Percentiles rank a stretch among this genome's conserved stretches.
These are phyloP conservation scores for Lactarius psammicola DNA, from an alignment of 768 basidiomycete species.

Conservation along the genomic window DNA sequence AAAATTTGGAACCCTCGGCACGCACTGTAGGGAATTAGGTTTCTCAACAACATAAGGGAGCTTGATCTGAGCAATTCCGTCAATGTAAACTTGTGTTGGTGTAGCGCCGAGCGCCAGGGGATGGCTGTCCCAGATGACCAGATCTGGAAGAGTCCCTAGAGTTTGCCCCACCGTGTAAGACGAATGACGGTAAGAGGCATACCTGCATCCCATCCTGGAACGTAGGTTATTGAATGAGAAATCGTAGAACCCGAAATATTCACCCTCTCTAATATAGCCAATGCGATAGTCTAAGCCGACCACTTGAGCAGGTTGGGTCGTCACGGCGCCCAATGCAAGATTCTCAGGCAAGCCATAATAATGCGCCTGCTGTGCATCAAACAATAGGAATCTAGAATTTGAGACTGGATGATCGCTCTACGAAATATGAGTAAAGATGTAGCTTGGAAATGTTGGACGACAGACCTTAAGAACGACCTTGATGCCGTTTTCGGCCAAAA, in stretches of 20 bases:
- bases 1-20: conserved; percentile 66
- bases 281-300: conserved; percentile 69
- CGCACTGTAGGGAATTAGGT: conserved; percentile 34
- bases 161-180: neutral
- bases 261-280: conserved; percentile 64
- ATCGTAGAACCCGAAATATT: neutral
- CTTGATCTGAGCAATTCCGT: conserved; percentile 74
- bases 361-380: conserved; percentile 69
- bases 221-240: neutral
- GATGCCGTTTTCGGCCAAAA: conserved; percentile 50
- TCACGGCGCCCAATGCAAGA: conserved; percentile 61
- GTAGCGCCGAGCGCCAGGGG: conserved; percentile 78
- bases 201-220: conserved; percentile 65
- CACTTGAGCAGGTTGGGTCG: conserved; percentile 58
- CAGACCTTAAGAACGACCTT: conserved; percentile 52
- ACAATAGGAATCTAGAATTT: conserved; percentile 63
- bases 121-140: conserved; percentile 72
- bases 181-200: conserved; percentile 16
- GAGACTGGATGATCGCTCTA: conserved; percentile 58
- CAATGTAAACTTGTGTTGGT: conserved; percentile 82
- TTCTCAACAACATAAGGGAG: conserved; percentile 32
- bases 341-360: conserved; percentile 58
- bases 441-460: neutral
- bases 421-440: neutral
- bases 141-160: conserved; percentile 34